Evolutionary conservation across 352 stramenopile species (phyloP).

Genomic region (Globisporangium viniferum): DNA sequence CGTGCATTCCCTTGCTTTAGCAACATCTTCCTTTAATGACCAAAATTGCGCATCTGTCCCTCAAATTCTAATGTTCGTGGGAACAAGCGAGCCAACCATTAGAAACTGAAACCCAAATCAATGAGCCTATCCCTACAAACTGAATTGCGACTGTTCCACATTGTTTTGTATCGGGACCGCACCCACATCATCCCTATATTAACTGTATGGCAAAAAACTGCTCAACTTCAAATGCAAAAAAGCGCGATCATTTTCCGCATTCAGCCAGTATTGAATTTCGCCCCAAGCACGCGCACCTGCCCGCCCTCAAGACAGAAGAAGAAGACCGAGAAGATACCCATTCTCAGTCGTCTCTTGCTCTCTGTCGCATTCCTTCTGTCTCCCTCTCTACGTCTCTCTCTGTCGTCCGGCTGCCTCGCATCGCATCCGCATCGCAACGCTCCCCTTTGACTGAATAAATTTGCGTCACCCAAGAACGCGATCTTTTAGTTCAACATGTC

Average conservation of each 20-base stretch:
- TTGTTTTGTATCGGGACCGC: too few relatives aligned
- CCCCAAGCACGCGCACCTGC: neutral
- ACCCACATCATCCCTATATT: too few relatives aligned
- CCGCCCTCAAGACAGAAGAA: neutral
- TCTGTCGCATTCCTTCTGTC: neutral
- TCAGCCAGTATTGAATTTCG: slow-evolving; percentile 9
- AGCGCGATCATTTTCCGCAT: slow-evolving; percentile 11
- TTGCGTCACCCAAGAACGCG: slow-evolving; percentile 4
- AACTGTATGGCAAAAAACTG: too few relatives aligned
- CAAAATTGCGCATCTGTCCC: too few relatives aligned
- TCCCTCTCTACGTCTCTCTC: neutral
- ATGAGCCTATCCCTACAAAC: too few relatives aligned
- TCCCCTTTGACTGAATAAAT: neutral
- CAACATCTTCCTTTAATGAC: too few relatives aligned
- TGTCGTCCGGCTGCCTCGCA: neutral
- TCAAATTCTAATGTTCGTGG: too few relatives aligned
- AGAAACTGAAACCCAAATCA: too few relatives aligned
- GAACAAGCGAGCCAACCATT: too few relatives aligned
- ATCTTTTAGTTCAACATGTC: slow-evolving; percentile 15
- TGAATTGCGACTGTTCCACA: too few relatives aligned
- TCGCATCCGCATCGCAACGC: neutral
- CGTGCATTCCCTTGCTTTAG: too few relatives aligned
- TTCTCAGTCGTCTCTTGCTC: neutral
- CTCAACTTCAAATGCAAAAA: neutral
- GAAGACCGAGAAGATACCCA: neutral